These are phyloP conservation scores for Aspergillus steynii DNA, from an alignment of 495 filamentous ascomycete species.

Conservation along the genomic window DNA sequence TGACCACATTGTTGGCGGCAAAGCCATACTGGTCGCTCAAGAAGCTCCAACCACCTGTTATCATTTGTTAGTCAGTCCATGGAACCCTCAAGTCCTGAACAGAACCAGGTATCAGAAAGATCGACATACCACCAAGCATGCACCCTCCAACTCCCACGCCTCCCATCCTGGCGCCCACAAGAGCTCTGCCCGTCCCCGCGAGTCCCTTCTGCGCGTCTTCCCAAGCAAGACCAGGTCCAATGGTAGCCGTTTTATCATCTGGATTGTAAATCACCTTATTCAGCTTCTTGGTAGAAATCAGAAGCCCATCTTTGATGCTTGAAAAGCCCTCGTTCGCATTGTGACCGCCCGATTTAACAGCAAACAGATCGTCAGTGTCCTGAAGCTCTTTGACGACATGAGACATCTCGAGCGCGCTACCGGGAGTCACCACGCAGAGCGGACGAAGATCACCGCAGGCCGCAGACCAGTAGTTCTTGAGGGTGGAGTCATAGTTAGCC, in stretches of 20 bases:
- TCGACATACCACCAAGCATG: constrained; percentile 36
- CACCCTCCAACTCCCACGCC: constrained; percentile 36
- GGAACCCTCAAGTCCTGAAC: neutral
- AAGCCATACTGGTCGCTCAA: constrained; percentile 58
- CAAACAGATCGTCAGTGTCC: constrained; percentile 36
- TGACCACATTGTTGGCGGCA: constrained; percentile 53
- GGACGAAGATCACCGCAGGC: constrained; percentile 42
- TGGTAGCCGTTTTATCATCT: constrained; percentile 34
- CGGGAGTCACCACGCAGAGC: constrained; percentile 39
- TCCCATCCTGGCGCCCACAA: constrained; percentile 33
- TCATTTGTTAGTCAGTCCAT: neutral
- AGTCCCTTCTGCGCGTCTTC: constrained; percentile 37
- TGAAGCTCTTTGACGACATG: constrained; percentile 38
- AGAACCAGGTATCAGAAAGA: neutral
- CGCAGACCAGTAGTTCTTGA: constrained; percentile 42
- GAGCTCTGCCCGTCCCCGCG: constrained; percentile 23
- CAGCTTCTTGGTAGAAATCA: constrained; percentile 42
- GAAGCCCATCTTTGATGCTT: constrained; percentile 41
- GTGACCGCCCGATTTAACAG: constrained; percentile 45
- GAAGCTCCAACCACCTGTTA: constrained; percentile 45
- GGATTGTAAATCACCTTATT: constrained; percentile 36
- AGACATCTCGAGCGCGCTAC: constrained; percentile 38
- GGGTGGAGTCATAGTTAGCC: constrained; percentile 26
- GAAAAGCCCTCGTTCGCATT: constrained; percentile 46
- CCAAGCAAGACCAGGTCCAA: constrained; percentile 45